phyloP scores from a whole-genome alignment of 371 early-diverging fungal species.

The Apophysomyces ossiformis region DNA sequence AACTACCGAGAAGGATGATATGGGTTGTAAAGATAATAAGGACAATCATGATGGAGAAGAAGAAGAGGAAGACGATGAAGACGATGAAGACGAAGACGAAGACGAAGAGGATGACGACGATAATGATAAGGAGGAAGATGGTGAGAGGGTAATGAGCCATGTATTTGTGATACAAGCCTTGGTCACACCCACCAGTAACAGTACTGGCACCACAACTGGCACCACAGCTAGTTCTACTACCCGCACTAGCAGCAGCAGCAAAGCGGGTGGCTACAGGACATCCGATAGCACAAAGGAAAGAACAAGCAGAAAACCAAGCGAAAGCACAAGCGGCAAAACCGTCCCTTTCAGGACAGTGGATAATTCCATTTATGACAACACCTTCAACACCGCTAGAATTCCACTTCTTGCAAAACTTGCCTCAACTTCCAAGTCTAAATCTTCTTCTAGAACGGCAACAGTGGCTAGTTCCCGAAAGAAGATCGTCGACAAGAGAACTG shows the following conservation, averaged over 20 bases:
- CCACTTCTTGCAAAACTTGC: too few relatives aligned
- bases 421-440: too few relatives aligned
- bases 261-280: too few relatives aligned
- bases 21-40: neutral
- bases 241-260: too few relatives aligned
- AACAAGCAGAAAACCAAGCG: too few relatives aligned
- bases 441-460: too few relatives aligned
- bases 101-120: conserved; percentile 8
- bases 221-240: neutral
- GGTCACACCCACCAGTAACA: neutral
- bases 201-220: neutral
- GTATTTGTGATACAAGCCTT: neutral
- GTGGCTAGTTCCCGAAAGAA: too few relatives aligned
- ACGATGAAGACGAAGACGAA: conserved; percentile 11
- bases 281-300: too few relatives aligned
- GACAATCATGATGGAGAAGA: conserved; percentile 8
- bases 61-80: conserved; percentile 12
- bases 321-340: too few relatives aligned
- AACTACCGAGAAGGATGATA: neutral
- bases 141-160: neutral
- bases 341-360: too few relatives aligned
- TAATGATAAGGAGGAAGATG: neutral
- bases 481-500: neutral
- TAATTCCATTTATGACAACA: too few relatives aligned
- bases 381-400: too few relatives aligned